Evolutionary conservation across 192 early-diverging fungal species (phyloP).

Genomic region (Podila epicladia): DNA sequence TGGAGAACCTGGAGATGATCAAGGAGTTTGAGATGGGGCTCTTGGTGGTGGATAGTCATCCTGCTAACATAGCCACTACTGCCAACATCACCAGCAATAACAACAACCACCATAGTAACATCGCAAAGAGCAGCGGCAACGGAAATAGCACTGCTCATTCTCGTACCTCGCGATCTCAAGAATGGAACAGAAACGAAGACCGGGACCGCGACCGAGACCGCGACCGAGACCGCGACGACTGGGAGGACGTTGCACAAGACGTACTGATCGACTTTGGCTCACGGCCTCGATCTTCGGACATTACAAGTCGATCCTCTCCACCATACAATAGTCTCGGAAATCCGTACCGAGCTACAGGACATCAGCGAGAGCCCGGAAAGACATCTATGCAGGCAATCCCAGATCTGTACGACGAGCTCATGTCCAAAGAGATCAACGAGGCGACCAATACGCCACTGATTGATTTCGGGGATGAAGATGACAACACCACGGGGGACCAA

Average conservation of each 20-base stretch:
- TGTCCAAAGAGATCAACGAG: constrained; percentile 38
- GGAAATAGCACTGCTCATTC: neutral
- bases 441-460: constrained; percentile 43
- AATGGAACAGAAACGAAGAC: neutral
- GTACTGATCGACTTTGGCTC: neutral
- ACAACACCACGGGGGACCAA: neutral
- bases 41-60: constrained; percentile 13
- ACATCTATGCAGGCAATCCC: constrained; percentile 3
- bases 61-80: too few species aligned
- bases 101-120: too few species aligned
- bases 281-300: neutral
- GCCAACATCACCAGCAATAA: too few species aligned
- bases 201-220: neutral
- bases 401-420: constrained; percentile 46
- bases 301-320: neutral
- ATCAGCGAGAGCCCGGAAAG: neutral
- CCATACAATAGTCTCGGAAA: neutral
- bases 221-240: neutral
- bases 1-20: constrained; percentile 51
- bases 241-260: neutral
- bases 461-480: constrained; percentile 17
- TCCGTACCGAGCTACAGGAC: neutral
- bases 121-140: too few species aligned
- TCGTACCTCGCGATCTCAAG: neutral
- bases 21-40: constrained; percentile 36